Percentiles rank a stretch among this genome's conserved stretches.
Conservation (phyloP, 768 basidiomycete genomes). For the Xerocomellus intermedius region DNA sequence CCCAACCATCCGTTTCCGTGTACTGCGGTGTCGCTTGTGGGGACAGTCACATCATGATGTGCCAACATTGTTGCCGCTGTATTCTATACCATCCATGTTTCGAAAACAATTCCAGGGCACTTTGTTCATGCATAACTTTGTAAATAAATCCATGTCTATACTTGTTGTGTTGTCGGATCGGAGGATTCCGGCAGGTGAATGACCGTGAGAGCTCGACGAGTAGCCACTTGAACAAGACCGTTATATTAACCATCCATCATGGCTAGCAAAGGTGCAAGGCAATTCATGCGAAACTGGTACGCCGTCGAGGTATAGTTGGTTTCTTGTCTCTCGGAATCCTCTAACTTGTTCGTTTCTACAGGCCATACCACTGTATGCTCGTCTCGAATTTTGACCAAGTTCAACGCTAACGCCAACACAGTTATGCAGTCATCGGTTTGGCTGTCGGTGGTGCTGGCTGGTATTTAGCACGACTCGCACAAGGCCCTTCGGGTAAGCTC, state of each 20-base stretch:
- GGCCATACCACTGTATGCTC: slow-evolving; percentile 50
- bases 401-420: slow-evolving; percentile 24
- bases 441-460: slow-evolving; percentile 57
- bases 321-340: neutral
- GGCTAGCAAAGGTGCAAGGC: slow-evolving; percentile 22
- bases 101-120: slow-evolving; percentile 20
- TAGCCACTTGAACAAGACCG: neutral
- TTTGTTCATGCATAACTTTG: slow-evolving; percentile 28
- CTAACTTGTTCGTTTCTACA: slow-evolving; percentile 17
- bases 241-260: slow-evolving; percentile 18
- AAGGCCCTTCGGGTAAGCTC: slow-evolving; percentile 49
- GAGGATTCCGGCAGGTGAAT: slow-evolving; percentile 12
- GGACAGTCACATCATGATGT: slow-evolving; percentile 22
- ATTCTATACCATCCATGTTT: slow-evolving; percentile 22
- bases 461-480: slow-evolving; percentile 67
- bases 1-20: neutral
- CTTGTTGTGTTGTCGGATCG: slow-evolving; percentile 4
- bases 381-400: slow-evolving; percentile 4
- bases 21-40: slow-evolving; percentile 10
- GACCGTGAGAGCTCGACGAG: slow-evolving; percentile 14
- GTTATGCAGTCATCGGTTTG: slow-evolving; percentile 49
- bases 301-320: slow-evolving; percentile 41
- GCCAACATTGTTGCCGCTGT: slow-evolving; percentile 31
- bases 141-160: slow-evolving; percentile 25
- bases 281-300: slow-evolving; percentile 42